These are phyloP conservation scores for Echites panduratus DNA, from an alignment of 257 asterid genomes.

Conservation along the genomic window DNA sequence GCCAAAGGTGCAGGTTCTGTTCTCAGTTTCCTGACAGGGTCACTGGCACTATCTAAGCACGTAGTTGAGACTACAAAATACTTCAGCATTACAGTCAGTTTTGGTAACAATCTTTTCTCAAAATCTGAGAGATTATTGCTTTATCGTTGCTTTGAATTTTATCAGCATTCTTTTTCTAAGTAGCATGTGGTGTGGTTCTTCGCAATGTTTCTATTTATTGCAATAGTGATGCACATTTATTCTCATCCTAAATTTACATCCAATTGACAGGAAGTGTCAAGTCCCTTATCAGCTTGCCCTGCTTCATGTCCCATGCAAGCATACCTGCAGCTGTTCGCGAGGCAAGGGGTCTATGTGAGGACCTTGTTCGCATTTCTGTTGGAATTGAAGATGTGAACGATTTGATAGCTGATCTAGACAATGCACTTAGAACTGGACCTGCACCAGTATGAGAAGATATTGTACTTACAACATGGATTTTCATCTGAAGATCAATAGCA, in stretches of 20 bases:
- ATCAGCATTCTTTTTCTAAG: neutral
- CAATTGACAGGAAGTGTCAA: slow-evolving; percentile 58
- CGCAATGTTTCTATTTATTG: neutral
- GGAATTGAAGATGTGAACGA: slow-evolving; percentile 77
- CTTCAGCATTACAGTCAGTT: slow-evolving; percentile 80
- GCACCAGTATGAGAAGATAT: slow-evolving; percentile 25
- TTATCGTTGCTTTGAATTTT: neutral
- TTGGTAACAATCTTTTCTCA: slow-evolving; percentile 43
- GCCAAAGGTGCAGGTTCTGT: slow-evolving; percentile 94
- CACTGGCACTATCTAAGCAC: slow-evolving; percentile 78
- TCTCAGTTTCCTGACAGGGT: slow-evolving; percentile 75
- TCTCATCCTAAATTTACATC: neutral
- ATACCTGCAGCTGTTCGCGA: slow-evolving; percentile 65
- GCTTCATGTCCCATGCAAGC: slow-evolving; percentile 80
- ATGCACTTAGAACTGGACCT: slow-evolving; percentile 65
- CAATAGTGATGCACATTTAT: neutral
- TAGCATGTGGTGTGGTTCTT: too few species aligned
- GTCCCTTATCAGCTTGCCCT: slow-evolving; percentile 76
- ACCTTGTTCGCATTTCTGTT: slow-evolving; percentile 72
- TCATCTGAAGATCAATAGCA: neutral
- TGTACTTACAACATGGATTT: neutral
- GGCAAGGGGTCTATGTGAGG: slow-evolving; percentile 67
- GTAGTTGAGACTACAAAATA: slow-evolving; percentile 67
- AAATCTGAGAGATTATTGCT: neutral
- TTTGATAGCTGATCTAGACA: slow-evolving; percentile 67